Evolutionary conservation across 257 asterid species (phyloP), one percentile per base, ranked within the genome.

Genomic region (Scutellaria baicalensis): DNA sequence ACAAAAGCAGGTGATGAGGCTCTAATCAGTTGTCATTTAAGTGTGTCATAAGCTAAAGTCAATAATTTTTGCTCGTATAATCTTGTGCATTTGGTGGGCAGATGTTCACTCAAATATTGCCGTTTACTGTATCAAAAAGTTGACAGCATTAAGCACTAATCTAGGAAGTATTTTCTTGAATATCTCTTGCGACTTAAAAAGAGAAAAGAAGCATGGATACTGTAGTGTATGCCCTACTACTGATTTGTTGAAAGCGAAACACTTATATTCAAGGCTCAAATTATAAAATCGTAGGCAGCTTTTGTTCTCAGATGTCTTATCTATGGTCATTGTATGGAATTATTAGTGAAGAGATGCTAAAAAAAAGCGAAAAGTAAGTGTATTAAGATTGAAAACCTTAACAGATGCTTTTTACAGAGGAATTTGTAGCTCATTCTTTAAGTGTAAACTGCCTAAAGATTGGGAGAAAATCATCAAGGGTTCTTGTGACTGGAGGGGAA

Each of bases 401-500:
- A 93, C 85, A 1, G 44, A 12, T 59, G 64, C 66, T 77, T 59
- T 8, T 43, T 6, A 42, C 71, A 93, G 99, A 93, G 99, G 99
- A 93, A 84, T 93, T 93, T 75, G 99, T 93, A 77, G 99, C 99
- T 43, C 99, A 93, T 86, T 86, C 99, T 49, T 84, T 75, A 79
- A 89, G 91, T 75, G 99, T 93, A 18, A 93, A 93, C 84, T 91
- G 99, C 85, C 83, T 93, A 65, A 93, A 93, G 85, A 91, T 93
- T 50, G 99, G 99, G 78, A 83, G 97, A 79, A 91, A 87, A 75
- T 87, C 97, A 50, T 89, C 96, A 50, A 79, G 99, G 85, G 95
- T 93, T 83, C 96, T 93, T 69, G 91, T 93, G 70, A 93, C 99
- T 10, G 99, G 99, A 68, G 99, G 99, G 66, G 99, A 93, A 87